Percentiles rank a stretch among this genome's conserved stretches.
phyloP scores from a whole-genome alignment of 2,329 filamentous ascomycete species.

The Verticillium nubilum region DNA sequence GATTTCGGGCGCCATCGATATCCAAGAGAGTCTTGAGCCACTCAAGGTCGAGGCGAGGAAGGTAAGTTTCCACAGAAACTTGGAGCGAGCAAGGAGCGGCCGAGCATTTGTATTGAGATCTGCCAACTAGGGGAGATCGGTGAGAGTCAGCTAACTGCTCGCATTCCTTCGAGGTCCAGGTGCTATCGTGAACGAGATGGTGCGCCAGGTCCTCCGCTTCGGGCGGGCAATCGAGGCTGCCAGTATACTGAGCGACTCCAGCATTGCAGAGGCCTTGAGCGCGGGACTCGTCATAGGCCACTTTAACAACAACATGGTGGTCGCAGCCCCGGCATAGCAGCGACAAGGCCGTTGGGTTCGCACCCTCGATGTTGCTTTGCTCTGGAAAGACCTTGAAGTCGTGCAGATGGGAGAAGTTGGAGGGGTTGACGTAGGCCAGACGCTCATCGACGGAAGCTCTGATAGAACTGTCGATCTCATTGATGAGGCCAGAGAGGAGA shows the following conservation, averaged over 20 bases:
- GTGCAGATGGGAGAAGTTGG: constrained; percentile 25
- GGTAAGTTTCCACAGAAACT: constrained; percentile 41
- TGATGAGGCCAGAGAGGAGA: constrained; percentile 23
- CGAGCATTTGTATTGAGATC: constrained; percentile 32
- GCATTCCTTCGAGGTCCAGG: not conserved
- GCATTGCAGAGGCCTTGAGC: constrained; percentile 21
- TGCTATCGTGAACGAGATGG: constrained; percentile 6
- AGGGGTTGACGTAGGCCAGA: not conserved
- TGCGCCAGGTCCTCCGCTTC: constrained; percentile 6
- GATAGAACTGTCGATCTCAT: constrained; percentile 14
- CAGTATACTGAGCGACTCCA: not conserved
- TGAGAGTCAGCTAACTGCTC: not conserved
- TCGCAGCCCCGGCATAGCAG: constrained; percentile 34
- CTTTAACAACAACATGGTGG: constrained; percentile 34
- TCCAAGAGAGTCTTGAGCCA: constrained; percentile 41
- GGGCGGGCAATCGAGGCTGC: not conserved
- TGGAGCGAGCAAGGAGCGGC: constrained; percentile 33
- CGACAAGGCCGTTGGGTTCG: constrained; percentile 22
- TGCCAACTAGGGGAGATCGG: constrained; percentile 15
- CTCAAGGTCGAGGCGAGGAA: constrained; percentile 37
- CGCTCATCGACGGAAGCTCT: not conserved
- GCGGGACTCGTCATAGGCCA: constrained; percentile 25
- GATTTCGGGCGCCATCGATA: constrained; percentile 33
- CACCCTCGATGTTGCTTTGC: constrained; percentile 24
- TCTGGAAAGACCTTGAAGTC: constrained; percentile 32